These are phyloP conservation scores for Lentinus polychrous DNA, from an alignment of 1,284 basidiomycete genomes.

Conservation along the genomic window DNA sequence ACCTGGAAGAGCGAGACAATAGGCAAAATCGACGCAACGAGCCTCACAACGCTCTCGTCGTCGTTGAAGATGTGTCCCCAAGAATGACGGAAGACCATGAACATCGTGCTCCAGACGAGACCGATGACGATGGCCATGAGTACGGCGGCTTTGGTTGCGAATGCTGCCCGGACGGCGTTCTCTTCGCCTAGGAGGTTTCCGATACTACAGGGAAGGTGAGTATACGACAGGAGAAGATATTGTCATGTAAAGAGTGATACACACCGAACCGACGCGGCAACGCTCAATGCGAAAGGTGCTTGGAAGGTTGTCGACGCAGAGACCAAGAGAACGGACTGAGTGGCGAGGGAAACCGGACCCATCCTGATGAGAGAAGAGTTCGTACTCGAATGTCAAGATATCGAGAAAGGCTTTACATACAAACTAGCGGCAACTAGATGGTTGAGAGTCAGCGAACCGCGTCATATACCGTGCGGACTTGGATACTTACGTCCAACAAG, in stretches of 20 bases:
- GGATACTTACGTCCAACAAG: slow-evolving; percentile 47
- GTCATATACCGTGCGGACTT: not conserved
- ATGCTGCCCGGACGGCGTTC: slow-evolving; percentile 58
- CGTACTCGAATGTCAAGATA: not conserved
- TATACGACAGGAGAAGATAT: not conserved
- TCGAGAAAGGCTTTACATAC: slow-evolving; percentile 26
- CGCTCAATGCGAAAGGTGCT: slow-evolving; percentile 74
- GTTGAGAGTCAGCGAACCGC: slow-evolving; percentile 7
- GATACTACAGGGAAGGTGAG: slow-evolving; percentile 37
- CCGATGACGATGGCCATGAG: slow-evolving; percentile 55
- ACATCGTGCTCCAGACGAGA: slow-evolving; percentile 56
- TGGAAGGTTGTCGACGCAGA: slow-evolving; percentile 79
- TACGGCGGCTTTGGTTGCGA: slow-evolving; percentile 57
- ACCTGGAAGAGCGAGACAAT: slow-evolving; percentile 79
- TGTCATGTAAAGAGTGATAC: slow-evolving; percentile 16
- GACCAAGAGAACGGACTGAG: slow-evolving; percentile 70
- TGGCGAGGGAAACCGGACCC: slow-evolving; percentile 57
- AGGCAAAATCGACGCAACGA: slow-evolving; percentile 72
- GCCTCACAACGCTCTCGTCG: slow-evolving; percentile 58
- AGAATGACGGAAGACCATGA: slow-evolving; percentile 61
- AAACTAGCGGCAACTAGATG: slow-evolving; percentile 49
- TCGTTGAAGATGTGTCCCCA: slow-evolving; percentile 86
- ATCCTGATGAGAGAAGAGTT: slow-evolving; percentile 25
- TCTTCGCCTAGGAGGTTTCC: slow-evolving; percentile 79
- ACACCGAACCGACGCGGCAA: slow-evolving; percentile 80